Conservation (phyloP, 192 early-diverging fungal species). For the Coemansia sp. region DNA sequence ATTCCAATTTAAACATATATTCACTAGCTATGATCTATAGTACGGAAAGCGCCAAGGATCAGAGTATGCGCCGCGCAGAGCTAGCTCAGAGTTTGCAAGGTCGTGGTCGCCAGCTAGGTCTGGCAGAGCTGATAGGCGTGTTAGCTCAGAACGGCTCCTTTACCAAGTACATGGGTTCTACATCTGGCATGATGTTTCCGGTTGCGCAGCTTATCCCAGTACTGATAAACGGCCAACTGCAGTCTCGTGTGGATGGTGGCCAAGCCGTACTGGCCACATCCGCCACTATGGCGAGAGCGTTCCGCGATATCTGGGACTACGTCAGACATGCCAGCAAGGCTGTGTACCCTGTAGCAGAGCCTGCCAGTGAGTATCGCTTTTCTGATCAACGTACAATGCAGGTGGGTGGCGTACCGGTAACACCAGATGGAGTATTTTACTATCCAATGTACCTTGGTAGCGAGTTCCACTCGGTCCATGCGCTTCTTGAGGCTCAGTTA, state of each 20-base stretch:
- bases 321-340: not conserved
- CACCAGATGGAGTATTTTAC: not conserved
- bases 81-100: slow-evolving; percentile 5
- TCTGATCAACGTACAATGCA: not conserved
- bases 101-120: not conserved
- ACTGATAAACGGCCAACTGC: not conserved
- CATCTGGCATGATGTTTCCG: not conserved
- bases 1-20: too few species aligned
- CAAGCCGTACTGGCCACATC: not conserved
- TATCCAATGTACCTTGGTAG: not conserved
- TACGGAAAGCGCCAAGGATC: not conserved
- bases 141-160: not conserved
- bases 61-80: not conserved
- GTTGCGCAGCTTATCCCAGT: not conserved
- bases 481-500: not conserved
- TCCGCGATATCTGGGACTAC: slow-evolving; percentile 1
- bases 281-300: not conserved
- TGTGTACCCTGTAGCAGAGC: not conserved
- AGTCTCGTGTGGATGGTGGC: not conserved
- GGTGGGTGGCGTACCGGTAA: not conserved
- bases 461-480: not conserved
- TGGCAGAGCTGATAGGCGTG: not conserved
- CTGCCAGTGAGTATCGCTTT: not conserved
- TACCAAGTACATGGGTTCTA: not conserved
- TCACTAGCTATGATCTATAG: too few species aligned